Conservation (phyloP, 495 filamentous ascomycete species). For the Penicillium subrubescens region DNA sequence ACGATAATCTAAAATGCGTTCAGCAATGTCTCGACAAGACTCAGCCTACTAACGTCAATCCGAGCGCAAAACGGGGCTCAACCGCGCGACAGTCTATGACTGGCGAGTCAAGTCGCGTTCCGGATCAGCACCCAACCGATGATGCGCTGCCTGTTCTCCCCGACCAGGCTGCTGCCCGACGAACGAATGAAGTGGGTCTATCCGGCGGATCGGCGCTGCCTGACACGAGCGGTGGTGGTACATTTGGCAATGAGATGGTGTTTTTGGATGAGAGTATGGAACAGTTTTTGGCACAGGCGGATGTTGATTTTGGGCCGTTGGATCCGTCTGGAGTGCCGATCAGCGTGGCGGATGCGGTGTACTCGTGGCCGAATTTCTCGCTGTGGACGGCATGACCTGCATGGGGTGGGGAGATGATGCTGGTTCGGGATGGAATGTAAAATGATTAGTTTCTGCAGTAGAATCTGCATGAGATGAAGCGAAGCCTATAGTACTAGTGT, state of each 20-base stretch:
- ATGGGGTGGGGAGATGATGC: neutral
- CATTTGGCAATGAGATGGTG: conserved; percentile 27
- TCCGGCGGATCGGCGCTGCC: conserved; percentile 1
- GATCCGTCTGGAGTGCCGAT: conserved; percentile 21
- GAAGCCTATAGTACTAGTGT: neutral
- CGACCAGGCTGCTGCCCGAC: neutral
- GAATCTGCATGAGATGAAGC: neutral
- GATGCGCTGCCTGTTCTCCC: neutral
- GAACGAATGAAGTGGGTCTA: conserved; percentile 1
- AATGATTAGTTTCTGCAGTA: neutral
- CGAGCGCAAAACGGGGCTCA: neutral
- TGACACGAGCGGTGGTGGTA: neutral
- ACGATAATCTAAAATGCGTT: conserved; percentile 31
- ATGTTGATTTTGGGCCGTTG: conserved; percentile 23
- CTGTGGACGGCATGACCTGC: conserved; percentile 24
- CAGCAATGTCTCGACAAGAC: conserved; percentile 17
- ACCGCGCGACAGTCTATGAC: neutral
- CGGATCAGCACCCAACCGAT: neutral
- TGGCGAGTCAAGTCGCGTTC: neutral
- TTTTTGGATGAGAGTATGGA: conserved; percentile 36
- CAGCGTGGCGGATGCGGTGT: conserved; percentile 20
- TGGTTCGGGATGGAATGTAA: neutral
- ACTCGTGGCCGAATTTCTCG: conserved; percentile 27
- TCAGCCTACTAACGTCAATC: neutral
- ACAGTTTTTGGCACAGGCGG: conserved; percentile 29